These are phyloP conservation scores for Ophiostoma triangulosporum DNA, from an alignment of 2,329 filamentous ascomycete species.

Conservation along the genomic window DNA sequence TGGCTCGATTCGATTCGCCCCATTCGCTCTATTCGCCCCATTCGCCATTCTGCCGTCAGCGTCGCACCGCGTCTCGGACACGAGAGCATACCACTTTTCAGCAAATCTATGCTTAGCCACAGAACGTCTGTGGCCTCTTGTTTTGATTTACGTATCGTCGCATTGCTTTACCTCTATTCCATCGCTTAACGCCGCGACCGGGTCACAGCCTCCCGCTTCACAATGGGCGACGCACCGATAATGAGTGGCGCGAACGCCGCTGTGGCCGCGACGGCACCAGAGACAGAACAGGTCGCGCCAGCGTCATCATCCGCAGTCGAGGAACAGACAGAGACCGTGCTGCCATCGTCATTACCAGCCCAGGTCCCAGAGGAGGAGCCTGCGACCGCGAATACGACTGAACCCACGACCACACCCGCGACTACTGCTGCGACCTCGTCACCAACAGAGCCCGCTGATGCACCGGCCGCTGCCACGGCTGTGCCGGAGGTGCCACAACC, in stretches of 20 bases:
- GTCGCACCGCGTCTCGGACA: not conserved
- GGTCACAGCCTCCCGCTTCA: not conserved
- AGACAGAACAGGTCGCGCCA: constrained; percentile 5
- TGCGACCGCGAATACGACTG: not conserved
- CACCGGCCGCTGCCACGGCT: not conserved
- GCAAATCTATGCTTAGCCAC: too few species aligned
- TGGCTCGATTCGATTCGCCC: not conserved
- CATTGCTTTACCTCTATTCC: not conserved
- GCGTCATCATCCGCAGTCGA: not conserved
- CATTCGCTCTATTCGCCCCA: not conserved
- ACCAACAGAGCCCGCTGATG: not conserved
- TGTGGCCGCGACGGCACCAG: constrained; percentile 4
- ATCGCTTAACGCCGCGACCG: not conserved
- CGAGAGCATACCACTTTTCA: not conserved
- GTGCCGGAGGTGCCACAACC: constrained; percentile 2
- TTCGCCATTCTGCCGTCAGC: not conserved
- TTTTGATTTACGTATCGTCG: not conserved
- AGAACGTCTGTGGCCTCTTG: not conserved
- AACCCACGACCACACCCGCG: not conserved
- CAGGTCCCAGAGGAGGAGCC: not conserved
- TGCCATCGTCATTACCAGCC: not conserved
- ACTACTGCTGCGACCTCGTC: not conserved
- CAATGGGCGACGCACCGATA: constrained; percentile 11
- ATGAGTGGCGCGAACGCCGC: constrained; percentile 15
- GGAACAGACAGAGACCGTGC: not conserved